Evolutionary conservation across 768 basidiomycete species (phyloP).

Genomic region (Myochromella boudieri): DNA sequence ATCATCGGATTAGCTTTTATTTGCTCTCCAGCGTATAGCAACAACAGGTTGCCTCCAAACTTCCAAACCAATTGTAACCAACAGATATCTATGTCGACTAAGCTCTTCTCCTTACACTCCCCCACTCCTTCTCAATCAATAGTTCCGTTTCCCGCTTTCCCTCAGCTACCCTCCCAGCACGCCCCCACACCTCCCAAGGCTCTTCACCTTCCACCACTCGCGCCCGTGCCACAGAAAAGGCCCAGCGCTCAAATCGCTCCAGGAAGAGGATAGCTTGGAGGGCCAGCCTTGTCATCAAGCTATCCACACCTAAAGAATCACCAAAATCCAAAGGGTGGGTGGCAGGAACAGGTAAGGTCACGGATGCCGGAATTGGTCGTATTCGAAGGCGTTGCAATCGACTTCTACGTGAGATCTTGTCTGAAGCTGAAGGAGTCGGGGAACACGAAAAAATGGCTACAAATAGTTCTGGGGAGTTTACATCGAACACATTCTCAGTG

Average conservation of each 20-base stretch:
- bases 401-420: constrained; percentile 3
- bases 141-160: background rate
- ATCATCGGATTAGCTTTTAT: no score
- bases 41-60: no score
- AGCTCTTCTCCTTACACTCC: background rate
- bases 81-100: background rate
- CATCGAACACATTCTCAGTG: constrained; percentile 36
- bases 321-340: constrained; percentile 26
- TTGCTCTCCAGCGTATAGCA: no score
- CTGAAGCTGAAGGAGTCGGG: background rate
- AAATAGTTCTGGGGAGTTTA: constrained; percentile 37
- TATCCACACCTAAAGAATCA: constrained; percentile 11
- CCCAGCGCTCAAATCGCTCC: constrained; percentile 34
- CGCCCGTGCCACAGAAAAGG: constrained; percentile 39
- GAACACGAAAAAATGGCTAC: constrained; percentile 28
- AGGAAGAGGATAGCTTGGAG: constrained; percentile 27
- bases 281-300: constrained; percentile 10
- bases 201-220: constrained; percentile 51
- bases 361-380: constrained; percentile 7
- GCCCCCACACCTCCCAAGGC: constrained; percentile 54
- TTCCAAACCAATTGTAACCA: no score
- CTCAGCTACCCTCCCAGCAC: constrained; percentile 23
- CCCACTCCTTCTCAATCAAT: background rate
- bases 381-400: constrained; percentile 9
- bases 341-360: constrained; percentile 17